A percentile compares a stretch with the other conserved stretches of the same genome.
Evolutionary conservation across 352 stramenopile species (phyloP).

Genomic region (Saprolegnia parasitica): DNA sequence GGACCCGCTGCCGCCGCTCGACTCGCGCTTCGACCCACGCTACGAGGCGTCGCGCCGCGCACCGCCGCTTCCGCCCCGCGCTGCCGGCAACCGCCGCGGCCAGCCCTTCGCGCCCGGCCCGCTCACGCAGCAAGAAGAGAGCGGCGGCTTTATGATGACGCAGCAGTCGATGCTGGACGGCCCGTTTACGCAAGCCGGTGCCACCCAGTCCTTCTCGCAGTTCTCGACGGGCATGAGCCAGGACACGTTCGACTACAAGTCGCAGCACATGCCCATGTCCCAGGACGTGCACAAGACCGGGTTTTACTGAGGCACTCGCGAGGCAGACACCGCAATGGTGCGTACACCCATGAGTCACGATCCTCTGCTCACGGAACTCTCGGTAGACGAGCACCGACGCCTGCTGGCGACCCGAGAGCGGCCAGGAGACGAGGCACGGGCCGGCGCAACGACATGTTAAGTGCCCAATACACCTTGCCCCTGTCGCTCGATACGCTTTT

Average conservation of each 20-base stretch:
- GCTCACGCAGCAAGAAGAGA: conserved; percentile 62
- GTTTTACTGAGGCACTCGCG: conserved; percentile 55
- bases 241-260: conserved; percentile 84
- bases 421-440: too few species aligned
- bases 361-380: too few species aligned
- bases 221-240: conserved; percentile 75
- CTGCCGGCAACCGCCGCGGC: background rate
- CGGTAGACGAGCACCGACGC: too few species aligned
- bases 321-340: background rate
- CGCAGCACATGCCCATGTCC: conserved; percentile 76
- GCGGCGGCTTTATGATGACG: conserved; percentile 35
- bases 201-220: conserved; percentile 84
- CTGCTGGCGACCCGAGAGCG: too few species aligned
- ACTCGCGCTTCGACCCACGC: conserved; percentile 80
- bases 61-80: background rate
- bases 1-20: conserved; percentile 53
- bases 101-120: conserved; percentile 40
- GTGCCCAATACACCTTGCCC: too few species aligned
- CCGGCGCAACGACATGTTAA: too few species aligned
- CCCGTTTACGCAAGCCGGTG: conserved; percentile 71
- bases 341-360: background rate
- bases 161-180: conserved; percentile 56
- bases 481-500: too few species aligned
- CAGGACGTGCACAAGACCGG: conserved; percentile 59
- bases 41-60: conserved; percentile 40